A percentile compares a stretch with the other conserved stretches of the same genome.
Conservation (phyloP, 2,329 filamentous ascomycete genomes). For the Exophiala sp. region DNA sequence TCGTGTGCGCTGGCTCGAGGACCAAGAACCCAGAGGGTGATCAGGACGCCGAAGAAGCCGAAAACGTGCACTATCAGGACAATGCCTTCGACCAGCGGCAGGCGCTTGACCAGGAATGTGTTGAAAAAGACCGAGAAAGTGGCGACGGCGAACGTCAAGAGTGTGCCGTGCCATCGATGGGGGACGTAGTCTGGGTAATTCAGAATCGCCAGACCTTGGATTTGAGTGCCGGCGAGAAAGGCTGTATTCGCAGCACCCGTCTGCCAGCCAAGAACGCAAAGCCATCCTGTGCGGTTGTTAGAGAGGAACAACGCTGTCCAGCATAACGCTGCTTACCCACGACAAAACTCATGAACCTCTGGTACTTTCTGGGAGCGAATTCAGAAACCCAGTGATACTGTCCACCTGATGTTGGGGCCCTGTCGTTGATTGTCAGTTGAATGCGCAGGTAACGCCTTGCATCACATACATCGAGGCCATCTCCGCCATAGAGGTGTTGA, state of each 20-base stretch:
- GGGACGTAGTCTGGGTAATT: constrained; percentile 41
- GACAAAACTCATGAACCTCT: constrained; percentile 36
- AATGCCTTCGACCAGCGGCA: constrained; percentile 41
- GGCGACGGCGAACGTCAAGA: constrained; percentile 42
- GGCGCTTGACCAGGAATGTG: constrained; percentile 39
- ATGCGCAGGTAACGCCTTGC: neutral
- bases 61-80: constrained; percentile 43
- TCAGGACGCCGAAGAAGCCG: constrained; percentile 43
- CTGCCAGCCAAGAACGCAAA: constrained; percentile 34
- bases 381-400: constrained; percentile 38
- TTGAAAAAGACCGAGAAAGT: constrained; percentile 42
- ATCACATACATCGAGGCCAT: constrained; percentile 46
- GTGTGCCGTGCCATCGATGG: constrained; percentile 44
- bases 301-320: neutral
- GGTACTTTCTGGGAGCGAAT: constrained; percentile 34
- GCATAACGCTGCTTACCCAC: constrained; percentile 18
- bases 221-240: constrained; percentile 44
- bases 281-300: constrained; percentile 28
- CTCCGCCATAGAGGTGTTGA: constrained; percentile 47
- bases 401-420: constrained; percentile 39
- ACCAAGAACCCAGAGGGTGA: constrained; percentile 43
- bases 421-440: constrained; percentile 10
- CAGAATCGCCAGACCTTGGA: constrained; percentile 46
- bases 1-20: constrained; percentile 36
- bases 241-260: constrained; percentile 31